Evolutionary conservation across 2,329 filamentous ascomycete species (phyloP).

Genomic region (Monosporascus sp.): DNA sequence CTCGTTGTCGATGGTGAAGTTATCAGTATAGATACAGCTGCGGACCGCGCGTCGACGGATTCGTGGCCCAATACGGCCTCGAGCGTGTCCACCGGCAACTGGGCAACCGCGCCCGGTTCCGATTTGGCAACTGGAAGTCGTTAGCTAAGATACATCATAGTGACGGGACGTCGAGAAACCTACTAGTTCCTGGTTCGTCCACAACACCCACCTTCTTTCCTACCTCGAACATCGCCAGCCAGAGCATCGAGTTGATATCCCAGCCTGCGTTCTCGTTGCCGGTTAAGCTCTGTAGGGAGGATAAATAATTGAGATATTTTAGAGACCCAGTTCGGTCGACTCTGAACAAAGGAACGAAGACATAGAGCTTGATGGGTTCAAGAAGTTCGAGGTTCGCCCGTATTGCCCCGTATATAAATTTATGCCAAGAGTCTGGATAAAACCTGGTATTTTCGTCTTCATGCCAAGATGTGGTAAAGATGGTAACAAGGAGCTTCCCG

Average conservation of each 20-base stretch:
- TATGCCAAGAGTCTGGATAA: constrained; percentile 45
- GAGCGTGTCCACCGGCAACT: constrained; percentile 39
- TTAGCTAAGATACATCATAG: constrained; percentile 5
- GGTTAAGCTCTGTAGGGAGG: constrained; percentile 41
- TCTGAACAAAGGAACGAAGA: constrained; percentile 59
- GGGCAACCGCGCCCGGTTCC: constrained; percentile 23
- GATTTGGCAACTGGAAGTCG: constrained; percentile 9
- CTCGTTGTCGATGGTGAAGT: constrained; percentile 70
- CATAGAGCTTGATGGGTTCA: constrained; percentile 59
- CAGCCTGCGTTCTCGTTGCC: constrained; percentile 40
- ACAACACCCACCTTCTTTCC: constrained; percentile 67
- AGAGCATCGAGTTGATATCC: constrained; percentile 51
- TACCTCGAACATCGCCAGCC: constrained; percentile 62
- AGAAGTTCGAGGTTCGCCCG: constrained; percentile 44
- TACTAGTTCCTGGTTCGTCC: constrained; percentile 54
- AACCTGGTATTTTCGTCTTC: constrained; percentile 25
- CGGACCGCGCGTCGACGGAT: constrained; percentile 63
- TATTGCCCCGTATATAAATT: constrained; percentile 50
- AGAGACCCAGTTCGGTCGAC: constrained; percentile 48
- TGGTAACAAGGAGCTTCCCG: constrained; percentile 54
- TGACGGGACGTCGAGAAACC: constrained; percentile 8
- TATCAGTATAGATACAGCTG: constrained; percentile 76
- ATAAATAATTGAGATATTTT: constrained; percentile 53
- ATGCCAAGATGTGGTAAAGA: constrained; percentile 45
- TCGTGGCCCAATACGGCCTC: constrained; percentile 49